Evolutionary conservation across 305 asterid species (phyloP).

Genomic region (Caryopteris hybrid): DNA sequence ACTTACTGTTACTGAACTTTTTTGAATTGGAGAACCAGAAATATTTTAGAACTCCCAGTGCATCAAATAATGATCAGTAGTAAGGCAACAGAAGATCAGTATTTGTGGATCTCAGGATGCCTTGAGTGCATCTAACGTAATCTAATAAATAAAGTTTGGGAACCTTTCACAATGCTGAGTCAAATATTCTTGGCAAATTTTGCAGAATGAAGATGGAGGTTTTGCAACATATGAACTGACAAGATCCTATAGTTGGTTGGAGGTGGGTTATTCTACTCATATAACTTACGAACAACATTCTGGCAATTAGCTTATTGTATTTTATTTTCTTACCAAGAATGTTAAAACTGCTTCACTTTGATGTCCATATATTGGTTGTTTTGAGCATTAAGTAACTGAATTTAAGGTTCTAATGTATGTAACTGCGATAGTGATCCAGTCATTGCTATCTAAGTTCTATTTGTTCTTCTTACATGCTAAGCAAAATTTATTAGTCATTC

Average conservation of each 20-base stretch:
- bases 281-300: background rate
- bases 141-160: background rate
- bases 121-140: constrained; percentile 3
- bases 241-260: constrained; percentile 96
- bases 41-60: background rate
- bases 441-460: background rate
- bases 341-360: background rate
- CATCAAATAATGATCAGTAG: background rate
- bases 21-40: constrained; percentile 5
- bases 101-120: constrained; percentile 1
- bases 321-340: background rate
- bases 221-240: constrained; percentile 95
- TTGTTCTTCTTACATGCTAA: background rate
- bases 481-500: background rate
- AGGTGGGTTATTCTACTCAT: constrained; percentile 48
- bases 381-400: background rate
- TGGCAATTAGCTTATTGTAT: background rate
- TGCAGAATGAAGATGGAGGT: constrained; percentile 76
- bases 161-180: constrained; percentile 17
- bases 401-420: constrained; percentile 2
- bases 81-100: background rate
- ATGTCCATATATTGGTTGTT: constrained; percentile 2
- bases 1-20: background rate
- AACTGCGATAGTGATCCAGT: constrained; percentile 7
- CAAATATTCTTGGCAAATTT: constrained; percentile 28